These are phyloP conservation scores for Lentinula boryana DNA, from an alignment of 768 basidiomycete genomes.

Conservation along the genomic window DNA sequence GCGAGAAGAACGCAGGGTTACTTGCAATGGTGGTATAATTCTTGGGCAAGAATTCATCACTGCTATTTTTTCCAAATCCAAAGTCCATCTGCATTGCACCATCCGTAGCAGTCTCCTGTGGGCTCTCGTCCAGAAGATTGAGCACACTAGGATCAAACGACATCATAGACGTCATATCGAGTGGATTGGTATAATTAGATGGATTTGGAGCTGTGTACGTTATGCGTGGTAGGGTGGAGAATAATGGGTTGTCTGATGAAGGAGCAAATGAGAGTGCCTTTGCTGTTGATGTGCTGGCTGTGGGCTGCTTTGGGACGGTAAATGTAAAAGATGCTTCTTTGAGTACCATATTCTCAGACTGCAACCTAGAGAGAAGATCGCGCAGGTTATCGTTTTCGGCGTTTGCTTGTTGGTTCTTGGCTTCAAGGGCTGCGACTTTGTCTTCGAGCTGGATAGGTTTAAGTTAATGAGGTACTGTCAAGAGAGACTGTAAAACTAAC, in stretches of 20 bases:
- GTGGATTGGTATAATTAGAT: constrained; percentile 35
- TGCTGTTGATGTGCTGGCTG: constrained; percentile 16
- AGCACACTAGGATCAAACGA: constrained; percentile 68
- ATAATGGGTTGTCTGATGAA: constrained; percentile 17
- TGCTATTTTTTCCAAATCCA: constrained; percentile 44
- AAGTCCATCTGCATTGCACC: constrained; percentile 59
- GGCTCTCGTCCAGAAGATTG: constrained; percentile 54
- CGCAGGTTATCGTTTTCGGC: constrained; percentile 87
- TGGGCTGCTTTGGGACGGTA: constrained; percentile 46
- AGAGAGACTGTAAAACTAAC: constrained; percentile 41
- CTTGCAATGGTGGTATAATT: constrained; percentile 77
- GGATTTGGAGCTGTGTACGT: constrained; percentile 22
- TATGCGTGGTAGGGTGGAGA: constrained; percentile 15
- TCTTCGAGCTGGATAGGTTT: constrained; percentile 68
- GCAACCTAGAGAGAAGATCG: constrained; percentile 77
- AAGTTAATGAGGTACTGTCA: constrained; percentile 2
- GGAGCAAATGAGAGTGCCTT: constrained; percentile 21
- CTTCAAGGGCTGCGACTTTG: constrained; percentile 81
- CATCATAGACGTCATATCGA: constrained; percentile 64
- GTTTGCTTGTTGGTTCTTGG: constrained; percentile 64
- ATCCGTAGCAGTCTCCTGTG: constrained; percentile 48
- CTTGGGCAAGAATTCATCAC: constrained; percentile 34
- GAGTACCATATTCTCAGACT: constrained; percentile 80
- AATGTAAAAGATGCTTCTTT: constrained; percentile 85
- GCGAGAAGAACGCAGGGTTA: constrained; percentile 85